These are phyloP conservation scores for Solanum lignicaule DNA, from an alignment of 257 asterid species.

Conservation along the genomic window DNA sequence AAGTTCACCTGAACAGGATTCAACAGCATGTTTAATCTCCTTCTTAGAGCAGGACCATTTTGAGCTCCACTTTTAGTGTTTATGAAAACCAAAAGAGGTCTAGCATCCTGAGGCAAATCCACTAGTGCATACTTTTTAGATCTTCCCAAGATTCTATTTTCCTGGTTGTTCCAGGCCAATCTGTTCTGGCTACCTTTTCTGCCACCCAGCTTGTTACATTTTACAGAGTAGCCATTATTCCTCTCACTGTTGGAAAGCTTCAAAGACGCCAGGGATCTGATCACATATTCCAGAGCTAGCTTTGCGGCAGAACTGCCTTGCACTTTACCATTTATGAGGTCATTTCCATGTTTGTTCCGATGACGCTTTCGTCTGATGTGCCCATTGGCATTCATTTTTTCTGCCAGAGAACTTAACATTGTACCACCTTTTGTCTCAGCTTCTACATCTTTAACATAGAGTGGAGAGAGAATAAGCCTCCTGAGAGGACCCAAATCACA, in stretches of 20 bases:
- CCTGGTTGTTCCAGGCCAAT: conserved; percentile 26
- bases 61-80: conserved; percentile 81
- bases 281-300: conserved; percentile 37
- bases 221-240: conserved; percentile 17
- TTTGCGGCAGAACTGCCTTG: conserved; percentile 31
- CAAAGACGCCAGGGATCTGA: conserved; percentile 39
- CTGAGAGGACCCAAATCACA: conserved; percentile 76
- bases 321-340: conserved; percentile 30
- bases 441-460: conserved; percentile 54
- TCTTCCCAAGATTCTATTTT: conserved; percentile 18
- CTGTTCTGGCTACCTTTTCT: conserved; percentile 29
- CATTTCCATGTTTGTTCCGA: conserved; percentile 49
- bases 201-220: conserved; percentile 14
- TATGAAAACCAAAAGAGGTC: conserved; percentile 76
- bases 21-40: conserved; percentile 66
- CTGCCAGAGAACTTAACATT: conserved; percentile 34
- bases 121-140: conserved; percentile 44
- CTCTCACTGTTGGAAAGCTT: conserved; percentile 26
- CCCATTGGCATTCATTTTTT: conserved; percentile 38
- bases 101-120: conserved; percentile 62
- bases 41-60: conserved; percentile 57
- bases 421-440: conserved; percentile 17
- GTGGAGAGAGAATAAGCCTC: conserved; percentile 76
- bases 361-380: conserved; percentile 49
- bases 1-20: conserved; percentile 71